Base-by-base conservation (phyloP, 768 basidiomycete genomes). In the Nidularia pulvinata region DNA sequence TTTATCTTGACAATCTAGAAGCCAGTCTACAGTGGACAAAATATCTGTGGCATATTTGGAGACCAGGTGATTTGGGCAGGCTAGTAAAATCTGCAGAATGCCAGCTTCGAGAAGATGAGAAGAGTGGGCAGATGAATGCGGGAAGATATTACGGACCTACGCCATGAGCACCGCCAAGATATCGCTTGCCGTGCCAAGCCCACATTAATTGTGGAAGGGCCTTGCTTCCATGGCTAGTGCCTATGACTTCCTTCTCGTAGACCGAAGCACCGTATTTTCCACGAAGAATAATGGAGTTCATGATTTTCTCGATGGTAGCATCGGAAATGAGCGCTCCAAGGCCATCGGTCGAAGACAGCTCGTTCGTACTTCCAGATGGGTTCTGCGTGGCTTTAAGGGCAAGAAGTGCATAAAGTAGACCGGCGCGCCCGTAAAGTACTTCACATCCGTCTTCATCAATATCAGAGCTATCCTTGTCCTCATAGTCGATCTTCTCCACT, bases 151-250 rank as follows among this genome's bases (percentile, higher is more conserved):
- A 68, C 81, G 46, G 53, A 80, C 83, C 79, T 50, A 83, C 70
- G n/a, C 84, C 84, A 67, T 85, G 84, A 3, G 82, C 82, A 13
- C 69, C 82, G 36, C 84, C 83, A 1, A 84, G 64, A 59, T 84
- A 84, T 22, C 77, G 67, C 56, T 75, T 82, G n/a, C 73, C 68
- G 57, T 82, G 77, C 84, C 84, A 85, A 7, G 64, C 67, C 84
- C 83, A 84, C 81, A 84, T 84, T 32, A 84, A 63, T 1, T 78
- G 71, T 0, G 81, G 80, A 4, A 56, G 13, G 7, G 60, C 43
- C 61, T 56, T 10, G 52, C 37, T 16, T 14, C n/a, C 48, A 19
- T 42, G 50, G 36, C 60, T 56, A 22, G 51, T 51, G 3, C 54
- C 54, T 9, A 59, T 59, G 19, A 73, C 54, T 35, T 71, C 69